These are phyloP conservation scores for Arabidopsis suecica DNA, from an alignment of 345 rosid genomes.

Conservation along the genomic window DNA sequence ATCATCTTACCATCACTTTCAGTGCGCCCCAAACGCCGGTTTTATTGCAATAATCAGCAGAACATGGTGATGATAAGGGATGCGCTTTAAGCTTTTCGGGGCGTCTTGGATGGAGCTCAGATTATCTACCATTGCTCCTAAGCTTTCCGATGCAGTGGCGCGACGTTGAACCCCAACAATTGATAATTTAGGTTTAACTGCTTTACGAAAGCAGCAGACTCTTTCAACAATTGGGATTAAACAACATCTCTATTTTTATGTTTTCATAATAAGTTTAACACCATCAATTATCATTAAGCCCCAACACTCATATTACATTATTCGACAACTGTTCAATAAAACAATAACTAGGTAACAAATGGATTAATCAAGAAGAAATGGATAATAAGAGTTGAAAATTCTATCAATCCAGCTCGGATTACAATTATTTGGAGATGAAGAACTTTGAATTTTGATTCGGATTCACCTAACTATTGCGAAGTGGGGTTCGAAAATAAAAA, in stretches of 20 bases:
- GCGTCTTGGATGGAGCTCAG: not conserved
- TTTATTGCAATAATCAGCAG: not conserved
- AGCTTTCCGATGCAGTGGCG: not conserved
- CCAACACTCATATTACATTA: not conserved
- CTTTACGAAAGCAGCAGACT: not conserved
- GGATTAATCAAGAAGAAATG: not conserved
- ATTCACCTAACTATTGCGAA: not conserved
- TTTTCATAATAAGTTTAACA: not conserved
- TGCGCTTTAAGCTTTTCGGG: not conserved
- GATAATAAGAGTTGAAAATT: constrained; percentile 11
- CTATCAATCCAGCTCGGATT: constrained; percentile 6
- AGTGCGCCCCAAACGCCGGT: not conserved
- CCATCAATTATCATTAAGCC: not conserved
- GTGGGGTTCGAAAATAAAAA: constrained; percentile 8
- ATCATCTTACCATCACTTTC: not conserved
- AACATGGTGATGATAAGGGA: not conserved
- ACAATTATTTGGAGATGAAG: constrained; percentile 20
- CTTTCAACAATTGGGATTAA: not conserved
- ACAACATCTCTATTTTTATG: not conserved
- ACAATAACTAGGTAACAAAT: not conserved
- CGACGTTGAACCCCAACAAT: not conserved
- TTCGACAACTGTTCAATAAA: not conserved
- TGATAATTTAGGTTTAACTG: not conserved
- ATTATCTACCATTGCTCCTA: not conserved
- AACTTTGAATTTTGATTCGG: not conserved